These are phyloP conservation scores for Schizochytrium sp. DNA, from an alignment of 108 stramenopile species.

Conservation along the genomic window DNA sequence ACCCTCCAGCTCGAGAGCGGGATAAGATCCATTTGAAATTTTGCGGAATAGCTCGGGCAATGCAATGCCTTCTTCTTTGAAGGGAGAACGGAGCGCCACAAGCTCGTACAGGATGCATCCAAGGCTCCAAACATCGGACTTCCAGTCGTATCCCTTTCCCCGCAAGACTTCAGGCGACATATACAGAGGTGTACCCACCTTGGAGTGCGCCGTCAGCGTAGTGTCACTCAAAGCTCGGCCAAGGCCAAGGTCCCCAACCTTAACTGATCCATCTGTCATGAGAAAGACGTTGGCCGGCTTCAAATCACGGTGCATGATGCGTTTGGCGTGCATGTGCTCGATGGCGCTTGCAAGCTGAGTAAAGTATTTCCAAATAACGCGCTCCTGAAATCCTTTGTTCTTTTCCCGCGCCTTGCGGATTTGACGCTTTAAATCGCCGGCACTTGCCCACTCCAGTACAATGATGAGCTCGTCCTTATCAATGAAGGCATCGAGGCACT, in stretches of 20 bases:
- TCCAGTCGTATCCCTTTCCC: constrained; percentile 54
- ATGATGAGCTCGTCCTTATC: constrained; percentile 30
- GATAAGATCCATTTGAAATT: constrained; percentile 43
- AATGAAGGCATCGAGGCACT: constrained; percentile 43
- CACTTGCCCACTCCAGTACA: constrained; percentile 51
- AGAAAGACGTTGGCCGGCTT: constrained; percentile 51
- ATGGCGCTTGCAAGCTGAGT: constrained; percentile 24
- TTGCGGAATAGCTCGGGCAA: constrained; percentile 45
- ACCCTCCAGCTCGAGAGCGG: constrained; percentile 16
- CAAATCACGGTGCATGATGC: constrained; percentile 46
- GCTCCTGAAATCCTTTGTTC: constrained; percentile 28
- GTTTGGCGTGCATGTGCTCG: constrained; percentile 37
- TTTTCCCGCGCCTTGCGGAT: constrained; percentile 41
- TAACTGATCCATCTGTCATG: constrained; percentile 38
- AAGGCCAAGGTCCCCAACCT: constrained; percentile 48
- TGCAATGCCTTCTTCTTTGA: constrained; percentile 40
- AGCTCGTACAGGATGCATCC: constrained; percentile 61
- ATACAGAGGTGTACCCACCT: constrained; percentile 45
- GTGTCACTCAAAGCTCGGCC: constrained; percentile 23
- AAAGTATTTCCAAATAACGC: constrained; percentile 45
- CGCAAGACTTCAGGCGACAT: constrained; percentile 49
- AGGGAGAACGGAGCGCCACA: constrained; percentile 53
- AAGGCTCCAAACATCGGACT: constrained; percentile 52
- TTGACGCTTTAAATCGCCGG: constrained; percentile 52
- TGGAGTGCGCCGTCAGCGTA: constrained; percentile 23